These are phyloP conservation scores for Pythium rishiriense DNA, from an alignment of 352 stramenopile species.

Conservation along the genomic window DNA sequence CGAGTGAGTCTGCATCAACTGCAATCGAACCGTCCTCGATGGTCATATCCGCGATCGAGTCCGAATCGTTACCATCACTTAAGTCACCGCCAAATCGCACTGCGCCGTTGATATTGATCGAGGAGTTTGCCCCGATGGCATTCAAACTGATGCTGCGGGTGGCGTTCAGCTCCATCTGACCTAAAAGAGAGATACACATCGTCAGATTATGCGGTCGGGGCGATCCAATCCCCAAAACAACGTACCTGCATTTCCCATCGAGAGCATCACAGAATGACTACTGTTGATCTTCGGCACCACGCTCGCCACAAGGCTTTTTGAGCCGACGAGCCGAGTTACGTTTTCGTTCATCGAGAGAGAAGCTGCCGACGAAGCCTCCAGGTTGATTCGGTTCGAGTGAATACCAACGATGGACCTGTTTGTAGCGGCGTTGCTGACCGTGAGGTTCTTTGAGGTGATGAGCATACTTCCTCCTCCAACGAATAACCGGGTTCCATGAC, in stretches of 20 bases:
- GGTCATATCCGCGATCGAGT: neutral
- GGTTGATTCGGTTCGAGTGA: constrained; percentile 41
- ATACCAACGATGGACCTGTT: constrained; percentile 40
- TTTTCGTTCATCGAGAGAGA: constrained; percentile 12
- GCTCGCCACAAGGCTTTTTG: neutral
- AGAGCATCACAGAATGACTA: constrained; percentile 1
- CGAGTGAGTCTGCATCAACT: constrained; percentile 20
- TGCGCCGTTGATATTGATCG: constrained; percentile 10
- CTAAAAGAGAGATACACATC: neutral
- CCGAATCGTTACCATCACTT: neutral
- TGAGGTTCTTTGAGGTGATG: constrained; percentile 43
- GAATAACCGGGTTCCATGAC: constrained; percentile 46
- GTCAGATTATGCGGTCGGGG: neutral
- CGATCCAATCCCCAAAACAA: neutral
- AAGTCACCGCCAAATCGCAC: constrained; percentile 17
- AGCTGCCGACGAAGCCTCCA: neutral
- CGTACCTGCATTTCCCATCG: constrained; percentile 12
- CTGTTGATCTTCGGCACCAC: constrained; percentile 3
- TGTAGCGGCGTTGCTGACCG: constrained; percentile 44
- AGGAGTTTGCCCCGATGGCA: constrained; percentile 4
- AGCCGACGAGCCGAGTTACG: constrained; percentile 1
- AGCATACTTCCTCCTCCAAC: constrained; percentile 43
- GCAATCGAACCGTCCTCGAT: constrained; percentile 14
- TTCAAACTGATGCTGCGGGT: constrained; percentile 5
- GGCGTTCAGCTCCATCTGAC: constrained; percentile 18